Evolutionary conservation across 345 rosid species (phyloP), one percentile per base, ranked within the genome.

Genomic region (Cochlearia excelsa): DNA sequence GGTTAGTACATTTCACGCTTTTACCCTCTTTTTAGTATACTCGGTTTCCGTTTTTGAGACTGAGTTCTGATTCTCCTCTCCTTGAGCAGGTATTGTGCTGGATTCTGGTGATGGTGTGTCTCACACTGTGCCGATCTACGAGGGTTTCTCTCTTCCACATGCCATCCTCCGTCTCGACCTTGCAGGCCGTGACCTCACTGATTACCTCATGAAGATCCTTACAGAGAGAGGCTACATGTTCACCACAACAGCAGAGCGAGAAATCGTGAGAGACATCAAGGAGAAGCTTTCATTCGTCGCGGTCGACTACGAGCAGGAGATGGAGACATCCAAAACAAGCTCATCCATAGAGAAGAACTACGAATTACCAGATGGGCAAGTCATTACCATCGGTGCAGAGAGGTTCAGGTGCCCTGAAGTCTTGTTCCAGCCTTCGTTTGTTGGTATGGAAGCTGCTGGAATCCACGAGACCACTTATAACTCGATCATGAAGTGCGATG

Each of bases 391-490:
- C 6, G 90, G 96, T 30, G 82, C 88, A 5, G 93, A 85, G 72
- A 80, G 96, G 10, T 88, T 83, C 80, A 66, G 93, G 9, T 88
- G 96, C 63, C 90, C 90, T 1, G 93, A 88, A 74, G 93, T 82
- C 58, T 82, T 88, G 40, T 85, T 73, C 90, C 93, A 88, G 60
- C 93, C 96, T 29, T 85, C 96, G 30, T 63, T 88, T 82, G 79
- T 88, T 0, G 96, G 96, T 26, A 88, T 88, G 96, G 96, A 88
- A 81, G 75, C 87, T 47, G 82, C 84, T 4, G 89, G 95, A 46
- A 88, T 88, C 42, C 95, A 88, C 3, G 90, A 85, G 77, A 88
- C 92, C 31, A 87, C 85, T 7, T 85, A 84, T 72, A 84, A 87
- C 72, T 87, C 23, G 23, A 16, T 16, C 23, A 16, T 16, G 23